Percentiles rank a stretch among this genome's conserved stretches.
Evolutionary conservation across 2,329 filamentous ascomycete genomes (phyloP).

Genomic region (Cytospora piceae): DNA sequence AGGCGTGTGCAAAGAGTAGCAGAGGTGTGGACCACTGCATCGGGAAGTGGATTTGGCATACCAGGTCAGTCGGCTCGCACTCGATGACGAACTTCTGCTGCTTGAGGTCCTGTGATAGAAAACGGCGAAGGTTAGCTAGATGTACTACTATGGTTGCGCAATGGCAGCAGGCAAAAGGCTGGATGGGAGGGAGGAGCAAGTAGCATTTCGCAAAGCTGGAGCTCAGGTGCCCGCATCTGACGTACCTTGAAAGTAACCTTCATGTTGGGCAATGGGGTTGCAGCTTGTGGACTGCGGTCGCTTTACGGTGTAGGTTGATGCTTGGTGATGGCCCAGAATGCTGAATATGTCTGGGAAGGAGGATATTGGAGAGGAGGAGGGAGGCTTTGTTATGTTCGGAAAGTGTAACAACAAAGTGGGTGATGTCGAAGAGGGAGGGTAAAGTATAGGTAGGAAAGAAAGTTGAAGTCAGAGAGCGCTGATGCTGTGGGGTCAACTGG

Average conservation of each 20-base stretch:
- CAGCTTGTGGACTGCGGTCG: conserved; percentile 39
- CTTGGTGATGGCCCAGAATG: conserved; percentile 2
- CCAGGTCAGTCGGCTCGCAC: conserved; percentile 88
- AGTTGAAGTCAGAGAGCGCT: conserved; percentile 15
- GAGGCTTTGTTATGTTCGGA: neutral
- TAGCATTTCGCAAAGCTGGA: conserved; percentile 5
- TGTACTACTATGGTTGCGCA: conserved; percentile 12
- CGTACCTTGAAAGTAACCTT: conserved; percentile 70
- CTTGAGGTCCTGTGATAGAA: conserved; percentile 80
- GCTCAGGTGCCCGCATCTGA: conserved; percentile 29
- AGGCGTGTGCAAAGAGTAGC: conserved; percentile 21
- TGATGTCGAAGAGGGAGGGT: conserved; percentile 24
- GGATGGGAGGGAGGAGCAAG: neutral
- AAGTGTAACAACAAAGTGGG: neutral
- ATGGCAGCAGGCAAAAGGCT: conserved; percentile 2
- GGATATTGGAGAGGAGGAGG: conserved; percentile 24
- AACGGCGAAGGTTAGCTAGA: conserved; percentile 31
- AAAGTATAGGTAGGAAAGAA: conserved; percentile 8
- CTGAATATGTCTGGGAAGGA: conserved; percentile 8
- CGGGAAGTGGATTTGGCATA: conserved; percentile 55
- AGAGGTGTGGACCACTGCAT: conserved; percentile 23
- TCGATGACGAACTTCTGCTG: conserved; percentile 98
- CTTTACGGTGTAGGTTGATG: conserved; percentile 2
- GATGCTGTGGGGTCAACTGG: conserved; percentile 8
- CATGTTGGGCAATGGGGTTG: conserved; percentile 55